These are phyloP conservation scores for Hymenoscyphus salicellus DNA, from an alignment of 2,329 filamentous ascomycete genomes.

Conservation along the genomic window DNA sequence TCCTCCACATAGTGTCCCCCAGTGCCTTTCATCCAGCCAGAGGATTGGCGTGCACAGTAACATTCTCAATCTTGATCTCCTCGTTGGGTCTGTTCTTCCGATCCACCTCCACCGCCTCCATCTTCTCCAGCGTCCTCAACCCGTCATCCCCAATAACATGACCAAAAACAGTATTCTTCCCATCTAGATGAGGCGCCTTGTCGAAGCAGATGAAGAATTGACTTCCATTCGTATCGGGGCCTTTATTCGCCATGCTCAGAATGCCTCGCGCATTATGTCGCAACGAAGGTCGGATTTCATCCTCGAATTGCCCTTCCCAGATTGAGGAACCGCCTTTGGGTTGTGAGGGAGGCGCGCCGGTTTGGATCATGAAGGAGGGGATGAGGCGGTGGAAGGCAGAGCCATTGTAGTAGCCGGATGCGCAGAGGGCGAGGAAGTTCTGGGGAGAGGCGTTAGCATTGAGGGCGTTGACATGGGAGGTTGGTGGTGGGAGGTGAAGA, in stretches of 20 bases:
- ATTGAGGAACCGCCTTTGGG: constrained; percentile 70
- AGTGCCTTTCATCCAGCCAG: constrained; percentile 51
- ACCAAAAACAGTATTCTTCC: constrained; percentile 81
- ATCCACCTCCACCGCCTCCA: constrained; percentile 72
- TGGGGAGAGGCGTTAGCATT: constrained; percentile 37
- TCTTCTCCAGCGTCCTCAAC: constrained; percentile 62
- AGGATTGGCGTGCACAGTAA: constrained; percentile 78
- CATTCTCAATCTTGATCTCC: constrained; percentile 61
- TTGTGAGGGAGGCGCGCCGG: constrained; percentile 61
- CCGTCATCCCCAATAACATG: constrained; percentile 66
- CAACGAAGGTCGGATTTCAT: constrained; percentile 72
- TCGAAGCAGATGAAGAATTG: constrained; percentile 83
- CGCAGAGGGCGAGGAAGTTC: constrained; percentile 87
- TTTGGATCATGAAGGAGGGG: constrained; percentile 76
- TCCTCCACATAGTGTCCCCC: too few relatives aligned
- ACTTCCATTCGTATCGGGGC: constrained; percentile 68
- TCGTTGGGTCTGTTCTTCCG: constrained; percentile 73
- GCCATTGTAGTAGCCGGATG: constrained; percentile 70
- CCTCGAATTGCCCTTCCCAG: constrained; percentile 71
- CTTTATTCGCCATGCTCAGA: constrained; percentile 77
- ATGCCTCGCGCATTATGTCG: constrained; percentile 67
- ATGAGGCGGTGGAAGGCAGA: constrained; percentile 80
- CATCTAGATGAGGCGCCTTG: constrained; percentile 75
- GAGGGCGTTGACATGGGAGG: not conserved
- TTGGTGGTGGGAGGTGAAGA: constrained; percentile 9